These are phyloP conservation scores for Warburgia ugandensis DNA, from an alignment of 164 flowering plant genomes.

Conservation along the genomic window DNA sequence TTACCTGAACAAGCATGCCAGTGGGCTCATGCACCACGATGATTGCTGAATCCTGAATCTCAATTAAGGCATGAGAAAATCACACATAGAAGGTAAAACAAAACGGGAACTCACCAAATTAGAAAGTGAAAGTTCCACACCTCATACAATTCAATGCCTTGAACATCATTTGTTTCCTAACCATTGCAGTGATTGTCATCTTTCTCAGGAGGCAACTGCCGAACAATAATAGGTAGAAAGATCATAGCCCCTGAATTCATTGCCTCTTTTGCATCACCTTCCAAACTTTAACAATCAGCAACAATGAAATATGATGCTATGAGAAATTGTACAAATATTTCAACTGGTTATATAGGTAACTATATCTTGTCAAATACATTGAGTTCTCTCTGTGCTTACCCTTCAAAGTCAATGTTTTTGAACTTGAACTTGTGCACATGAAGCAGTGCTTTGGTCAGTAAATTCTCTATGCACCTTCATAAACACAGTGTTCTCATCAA, in stretches of 20 bases:
- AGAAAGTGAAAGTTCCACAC: constrained; percentile 37
- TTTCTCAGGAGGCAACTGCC: constrained; percentile 30
- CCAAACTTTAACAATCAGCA: constrained; percentile 6
- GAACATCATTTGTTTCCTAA: constrained; percentile 56
- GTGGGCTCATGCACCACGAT: constrained; percentile 83
- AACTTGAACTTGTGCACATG: constrained; percentile 13
- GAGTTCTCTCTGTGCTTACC: constrained; percentile 29
- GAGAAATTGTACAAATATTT: not conserved
- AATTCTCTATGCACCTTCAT: constrained; percentile 78
- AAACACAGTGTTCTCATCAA: too few relatives aligned
- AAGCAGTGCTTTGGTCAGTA: constrained; percentile 5
- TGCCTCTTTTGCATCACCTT: constrained; percentile 80
- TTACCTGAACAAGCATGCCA: constrained; percentile 94
- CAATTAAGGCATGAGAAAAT: constrained; percentile 8
- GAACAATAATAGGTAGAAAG: constrained; percentile 61
- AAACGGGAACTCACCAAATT: constrained; percentile 6
- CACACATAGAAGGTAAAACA: constrained; percentile 5
- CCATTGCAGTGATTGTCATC: constrained; percentile 28
- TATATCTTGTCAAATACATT: not conserved
- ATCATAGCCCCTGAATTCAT: constrained; percentile 65
- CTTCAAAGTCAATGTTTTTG: constrained; percentile 37
- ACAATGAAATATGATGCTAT: not conserved
- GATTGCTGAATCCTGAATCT: constrained; percentile 69
- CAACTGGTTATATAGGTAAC: too few relatives aligned
- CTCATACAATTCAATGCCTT: constrained; percentile 69